Conservation (phyloP, 2,329 filamentous ascomycete species). For the Fusarium irregulare region DNA sequence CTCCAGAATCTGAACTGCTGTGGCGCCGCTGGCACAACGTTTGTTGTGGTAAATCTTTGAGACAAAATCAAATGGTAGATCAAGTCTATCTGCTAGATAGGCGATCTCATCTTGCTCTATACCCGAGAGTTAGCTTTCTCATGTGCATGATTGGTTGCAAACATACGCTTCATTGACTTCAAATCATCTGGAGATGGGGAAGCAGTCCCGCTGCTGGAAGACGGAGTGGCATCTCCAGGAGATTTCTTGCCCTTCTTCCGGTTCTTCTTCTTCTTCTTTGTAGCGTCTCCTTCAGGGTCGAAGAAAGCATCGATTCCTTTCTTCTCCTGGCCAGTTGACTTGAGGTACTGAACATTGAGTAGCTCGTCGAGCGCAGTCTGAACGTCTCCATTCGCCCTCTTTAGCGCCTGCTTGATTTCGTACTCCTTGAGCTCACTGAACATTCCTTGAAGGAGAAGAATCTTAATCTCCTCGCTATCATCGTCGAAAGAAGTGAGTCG, state of each 20-base stretch:
- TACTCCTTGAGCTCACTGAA: slow-evolving; percentile 76
- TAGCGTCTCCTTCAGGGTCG: slow-evolving; percentile 61
- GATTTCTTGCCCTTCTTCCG: slow-evolving; percentile 48
- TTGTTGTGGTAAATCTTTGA: slow-evolving; percentile 55
- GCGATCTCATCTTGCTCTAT: slow-evolving; percentile 55
- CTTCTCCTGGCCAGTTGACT: slow-evolving; percentile 69
- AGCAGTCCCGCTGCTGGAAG: slow-evolving; percentile 28
- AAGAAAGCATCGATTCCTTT: slow-evolving; percentile 89
- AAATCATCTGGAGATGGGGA: slow-evolving; percentile 32
- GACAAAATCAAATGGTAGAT: slow-evolving; percentile 56
- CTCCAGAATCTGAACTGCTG: slow-evolving; percentile 58
- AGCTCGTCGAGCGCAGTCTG: slow-evolving; percentile 81
- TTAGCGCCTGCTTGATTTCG: slow-evolving; percentile 74
- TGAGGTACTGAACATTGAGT: slow-evolving; percentile 81
- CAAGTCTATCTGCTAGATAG: slow-evolving; percentile 58
- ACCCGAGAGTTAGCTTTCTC: neutral
- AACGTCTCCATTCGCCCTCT: slow-evolving; percentile 74
- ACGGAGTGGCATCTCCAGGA: slow-evolving; percentile 13
- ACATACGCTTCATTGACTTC: slow-evolving; percentile 49
- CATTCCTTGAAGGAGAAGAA: slow-evolving; percentile 71
- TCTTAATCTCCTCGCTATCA: slow-evolving; percentile 69
- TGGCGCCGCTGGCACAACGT: slow-evolving; percentile 53
- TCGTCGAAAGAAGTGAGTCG: slow-evolving; percentile 52
- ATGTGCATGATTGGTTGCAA: neutral
- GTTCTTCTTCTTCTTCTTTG: slow-evolving; percentile 55